A percentile compares a stretch with the other conserved stretches of the same genome.
Conservation (phyloP, 352 stramenopile species). For the Phytophthora sansomeana region DNA sequence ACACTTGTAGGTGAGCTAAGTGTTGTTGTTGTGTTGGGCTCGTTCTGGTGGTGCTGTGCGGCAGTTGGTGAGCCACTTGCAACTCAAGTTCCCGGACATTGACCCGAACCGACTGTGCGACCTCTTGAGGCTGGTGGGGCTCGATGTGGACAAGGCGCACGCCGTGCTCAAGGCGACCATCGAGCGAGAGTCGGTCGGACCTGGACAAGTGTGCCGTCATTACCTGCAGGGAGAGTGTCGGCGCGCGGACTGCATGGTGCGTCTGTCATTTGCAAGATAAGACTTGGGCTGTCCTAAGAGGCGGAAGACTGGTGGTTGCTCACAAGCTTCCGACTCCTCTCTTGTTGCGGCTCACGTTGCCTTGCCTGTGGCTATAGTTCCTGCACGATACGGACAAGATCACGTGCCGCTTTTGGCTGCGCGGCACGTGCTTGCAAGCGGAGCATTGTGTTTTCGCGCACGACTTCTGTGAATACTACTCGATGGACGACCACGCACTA, state of each 20-base stretch:
- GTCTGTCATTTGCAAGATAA: conserved; percentile 39
- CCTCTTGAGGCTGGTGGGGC: conserved; percentile 72
- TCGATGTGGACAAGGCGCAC: conserved; percentile 81
- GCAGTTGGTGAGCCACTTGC: conserved; percentile 81
- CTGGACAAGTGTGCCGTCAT: conserved; percentile 82
- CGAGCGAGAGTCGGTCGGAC: conserved; percentile 72
- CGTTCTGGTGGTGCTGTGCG: conserved; percentile 16
- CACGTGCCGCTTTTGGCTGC: conserved; percentile 88
- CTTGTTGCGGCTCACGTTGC: conserved; percentile 36
- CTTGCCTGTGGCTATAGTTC: conserved; percentile 61
- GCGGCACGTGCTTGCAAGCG: conserved; percentile 77
- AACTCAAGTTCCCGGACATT: conserved; percentile 86
- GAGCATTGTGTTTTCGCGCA: conserved; percentile 87
- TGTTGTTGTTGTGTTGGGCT: conserved; percentile 17
- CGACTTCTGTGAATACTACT: conserved; percentile 81
- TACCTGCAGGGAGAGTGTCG: conserved; percentile 85
- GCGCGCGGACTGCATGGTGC: conserved; percentile 87
- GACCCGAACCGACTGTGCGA: conserved; percentile 78
- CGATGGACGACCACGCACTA: conserved; percentile 54
- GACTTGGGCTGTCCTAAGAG: conserved; percentile 23
- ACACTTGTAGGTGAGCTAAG: conserved; percentile 15
- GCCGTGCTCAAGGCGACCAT: conserved; percentile 80
- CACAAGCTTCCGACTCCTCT: conserved; percentile 29
- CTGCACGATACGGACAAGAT: conserved; percentile 86
- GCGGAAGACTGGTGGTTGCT: conserved; percentile 24